phyloP scores from a whole-genome alignment of 106 monocot species.

The Allium cepa region DNA sequence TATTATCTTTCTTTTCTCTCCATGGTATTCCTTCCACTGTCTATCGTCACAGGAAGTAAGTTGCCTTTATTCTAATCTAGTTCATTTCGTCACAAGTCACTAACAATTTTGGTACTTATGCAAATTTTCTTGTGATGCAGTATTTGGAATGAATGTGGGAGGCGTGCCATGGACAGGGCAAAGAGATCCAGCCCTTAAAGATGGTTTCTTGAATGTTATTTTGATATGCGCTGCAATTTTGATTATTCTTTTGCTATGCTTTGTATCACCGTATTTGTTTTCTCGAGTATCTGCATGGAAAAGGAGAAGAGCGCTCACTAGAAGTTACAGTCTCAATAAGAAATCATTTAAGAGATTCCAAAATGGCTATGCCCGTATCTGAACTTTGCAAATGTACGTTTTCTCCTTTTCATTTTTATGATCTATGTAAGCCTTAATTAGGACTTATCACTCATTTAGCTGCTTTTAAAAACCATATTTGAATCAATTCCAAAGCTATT shows the following conservation, averaged over 20 bases:
- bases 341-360: slow-evolving; percentile 35
- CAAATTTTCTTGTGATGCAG: slow-evolving; percentile 23
- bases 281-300: slow-evolving; percentile 40
- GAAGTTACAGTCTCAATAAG: slow-evolving; percentile 47
- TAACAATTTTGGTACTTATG: not conserved
- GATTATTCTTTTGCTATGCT: slow-evolving; percentile 53
- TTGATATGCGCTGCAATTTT: slow-evolving; percentile 56
- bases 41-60: slow-evolving; percentile 88
- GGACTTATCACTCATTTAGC: no score
- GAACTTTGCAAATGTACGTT: not conserved
- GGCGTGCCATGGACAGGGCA: slow-evolving; percentile 93
- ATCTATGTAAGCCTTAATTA: no score
- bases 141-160: slow-evolving; percentile 98
- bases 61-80: not conserved
- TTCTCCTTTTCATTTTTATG: no score
- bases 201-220: slow-evolving; percentile 81
- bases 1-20: slow-evolving; percentile 93
- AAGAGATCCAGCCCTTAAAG: slow-evolving; percentile 35
- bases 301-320: slow-evolving; percentile 17
- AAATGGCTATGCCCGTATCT: slow-evolving; percentile 1
- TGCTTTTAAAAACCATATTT: no score
- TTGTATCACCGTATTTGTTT: slow-evolving; percentile 59
- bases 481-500: no score
- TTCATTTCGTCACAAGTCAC: not conserved
- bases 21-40: slow-evolving; percentile 86